Percentiles rank a stretch among this genome's conserved stretches.
These are phyloP conservation scores for Leptomonas pyrrhocoris DNA, from an alignment of 208 protist genomes.

Conservation along the genomic window DNA sequence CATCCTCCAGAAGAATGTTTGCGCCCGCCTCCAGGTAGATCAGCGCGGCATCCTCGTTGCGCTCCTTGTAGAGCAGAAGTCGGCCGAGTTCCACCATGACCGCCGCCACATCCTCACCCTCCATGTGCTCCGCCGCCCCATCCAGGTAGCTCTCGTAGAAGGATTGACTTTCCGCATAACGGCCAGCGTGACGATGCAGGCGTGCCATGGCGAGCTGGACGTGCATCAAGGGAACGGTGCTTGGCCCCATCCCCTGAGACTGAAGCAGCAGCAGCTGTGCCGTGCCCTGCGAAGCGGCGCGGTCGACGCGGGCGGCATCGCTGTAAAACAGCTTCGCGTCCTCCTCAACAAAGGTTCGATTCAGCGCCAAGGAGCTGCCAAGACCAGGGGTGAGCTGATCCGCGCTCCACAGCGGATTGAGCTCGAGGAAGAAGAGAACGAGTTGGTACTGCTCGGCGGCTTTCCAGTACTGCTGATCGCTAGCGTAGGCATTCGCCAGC, in stretches of 20 bases:
- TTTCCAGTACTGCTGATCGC: constrained; percentile 62
- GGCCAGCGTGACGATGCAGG: constrained; percentile 49
- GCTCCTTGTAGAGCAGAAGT: constrained; percentile 49
- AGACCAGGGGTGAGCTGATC: constrained; percentile 62
- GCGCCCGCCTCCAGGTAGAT: constrained; percentile 73
- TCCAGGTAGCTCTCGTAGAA: constrained; percentile 73
- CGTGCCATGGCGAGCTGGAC: constrained; percentile 63
- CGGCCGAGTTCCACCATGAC: constrained; percentile 76
- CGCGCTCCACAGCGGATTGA: constrained; percentile 43
- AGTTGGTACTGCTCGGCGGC: constrained; percentile 63
- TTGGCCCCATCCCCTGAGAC: constrained; percentile 34
- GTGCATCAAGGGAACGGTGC: constrained; percentile 30
- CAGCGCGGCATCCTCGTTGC: constrained; percentile 25
- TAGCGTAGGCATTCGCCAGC: constrained; percentile 72
- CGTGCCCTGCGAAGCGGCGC: constrained; percentile 59
- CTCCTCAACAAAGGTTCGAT: constrained; percentile 52
- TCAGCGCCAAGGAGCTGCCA: constrained; percentile 33
- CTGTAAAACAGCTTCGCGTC: constrained; percentile 59
- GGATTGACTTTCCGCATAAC: constrained; percentile 45
- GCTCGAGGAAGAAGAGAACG: constrained; percentile 38
- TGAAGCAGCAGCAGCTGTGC: constrained; percentile 45
- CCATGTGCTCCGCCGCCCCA: constrained; percentile 41
- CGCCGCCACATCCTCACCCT: constrained; percentile 53
- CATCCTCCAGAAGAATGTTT: constrained; percentile 62
- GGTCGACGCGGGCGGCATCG: constrained; percentile 38